A percentile compares a stretch with the other conserved stretches of the same genome.
Conservation (phyloP, 1,139 yeast genomes). For the Kodamaea derodonti region DNA sequence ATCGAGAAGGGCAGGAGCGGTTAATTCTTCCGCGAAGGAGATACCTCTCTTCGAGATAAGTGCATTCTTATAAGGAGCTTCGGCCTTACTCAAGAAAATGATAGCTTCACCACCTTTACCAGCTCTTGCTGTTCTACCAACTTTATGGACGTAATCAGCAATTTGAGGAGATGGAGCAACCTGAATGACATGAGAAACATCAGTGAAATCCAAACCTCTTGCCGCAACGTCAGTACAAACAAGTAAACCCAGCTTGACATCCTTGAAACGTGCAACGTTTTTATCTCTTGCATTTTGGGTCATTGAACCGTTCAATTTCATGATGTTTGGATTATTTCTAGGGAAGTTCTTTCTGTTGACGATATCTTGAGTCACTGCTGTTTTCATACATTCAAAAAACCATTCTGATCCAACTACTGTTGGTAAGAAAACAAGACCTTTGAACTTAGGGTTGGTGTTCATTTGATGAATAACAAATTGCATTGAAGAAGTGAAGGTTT, state of each 20-base stretch:
- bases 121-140: slow-evolving; percentile 97
- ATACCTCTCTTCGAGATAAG: slow-evolving; percentile 48
- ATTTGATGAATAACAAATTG: slow-evolving; percentile 38
- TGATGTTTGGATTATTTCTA: slow-evolving; percentile 11
- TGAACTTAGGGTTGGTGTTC: slow-evolving; percentile 38
- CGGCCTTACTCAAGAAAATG: slow-evolving; percentile 46
- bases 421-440: slow-evolving; percentile 80
- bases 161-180: slow-evolving; percentile 81
- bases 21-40: slow-evolving; percentile 38
- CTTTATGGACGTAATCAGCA: slow-evolving; percentile 88
- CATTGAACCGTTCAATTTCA: slow-evolving; percentile 66
- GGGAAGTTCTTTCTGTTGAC: slow-evolving; percentile 10
- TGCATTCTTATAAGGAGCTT: slow-evolving; percentile 43
- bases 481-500: slow-evolving; percentile 52
- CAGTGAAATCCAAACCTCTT: slow-evolving; percentile 94
- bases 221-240: slow-evolving; percentile 98
- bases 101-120: slow-evolving; percentile 73
- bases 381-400: slow-evolving; percentile 33
- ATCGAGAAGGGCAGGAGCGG: slow-evolving; percentile 7
- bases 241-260: slow-evolving; percentile 60
- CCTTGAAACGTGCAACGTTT: slow-evolving; percentile 54
- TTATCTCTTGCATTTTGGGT: slow-evolving; percentile 62
- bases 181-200: slow-evolving; percentile 97
- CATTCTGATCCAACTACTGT: slow-evolving; percentile 69
- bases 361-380: slow-evolving; percentile 2